Evolutionary conservation across 106 monocot species (phyloP).

Genomic region (Dioscorea zingiberensis): DNA sequence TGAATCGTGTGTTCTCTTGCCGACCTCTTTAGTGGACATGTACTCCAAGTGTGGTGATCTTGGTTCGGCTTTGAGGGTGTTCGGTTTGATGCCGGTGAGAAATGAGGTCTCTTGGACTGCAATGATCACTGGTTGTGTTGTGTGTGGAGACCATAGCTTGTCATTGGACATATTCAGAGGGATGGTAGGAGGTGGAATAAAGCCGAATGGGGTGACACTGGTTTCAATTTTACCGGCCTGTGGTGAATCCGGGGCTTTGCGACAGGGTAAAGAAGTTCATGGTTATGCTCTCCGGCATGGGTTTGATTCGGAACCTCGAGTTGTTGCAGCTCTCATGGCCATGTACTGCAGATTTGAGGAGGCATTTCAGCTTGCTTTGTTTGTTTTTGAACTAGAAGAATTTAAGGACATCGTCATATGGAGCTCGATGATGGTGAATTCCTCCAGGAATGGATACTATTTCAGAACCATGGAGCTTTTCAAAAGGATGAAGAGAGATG

Average conservation of each 20-base stretch:
- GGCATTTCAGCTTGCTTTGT: slow-evolving; percentile 2
- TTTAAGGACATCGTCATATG: slow-evolving; percentile 30
- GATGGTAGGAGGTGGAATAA: slow-evolving; percentile 10
- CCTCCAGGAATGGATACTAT: slow-evolving; percentile 11
- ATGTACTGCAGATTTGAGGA: slow-evolving; percentile 29
- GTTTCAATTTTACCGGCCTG: slow-evolving; percentile 24
- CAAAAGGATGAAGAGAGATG: slow-evolving; percentile 16
- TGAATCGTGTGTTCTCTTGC: slow-evolving; percentile 4
- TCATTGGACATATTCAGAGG: slow-evolving; percentile 8
- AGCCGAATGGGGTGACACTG: slow-evolving; percentile 26
- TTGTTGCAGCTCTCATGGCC: slow-evolving; percentile 17
- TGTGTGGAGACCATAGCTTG: neutral
- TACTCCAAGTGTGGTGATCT: slow-evolving; percentile 21
- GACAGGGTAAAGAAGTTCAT: slow-evolving; percentile 21
- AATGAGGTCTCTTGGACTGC: slow-evolving; percentile 42
- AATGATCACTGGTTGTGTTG: slow-evolving; percentile 22
- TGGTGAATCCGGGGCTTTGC: slow-evolving; percentile 10
- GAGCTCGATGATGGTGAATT: slow-evolving; percentile 24
- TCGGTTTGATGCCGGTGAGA: slow-evolving; percentile 21
- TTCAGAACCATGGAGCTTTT: slow-evolving; percentile 17
- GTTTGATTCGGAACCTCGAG: slow-evolving; percentile 12
- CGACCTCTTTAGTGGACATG: slow-evolving; percentile 25
- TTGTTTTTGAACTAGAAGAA: slow-evolving; percentile 10
- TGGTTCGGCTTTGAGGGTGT: slow-evolving; percentile 12
- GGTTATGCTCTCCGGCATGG: slow-evolving; percentile 18